Percentiles rank a stretch among this genome's conserved stretches.
phyloP scores from a whole-genome alignment of 768 basidiomycete genomes.

The Kwoniella shandongensis region DNA sequence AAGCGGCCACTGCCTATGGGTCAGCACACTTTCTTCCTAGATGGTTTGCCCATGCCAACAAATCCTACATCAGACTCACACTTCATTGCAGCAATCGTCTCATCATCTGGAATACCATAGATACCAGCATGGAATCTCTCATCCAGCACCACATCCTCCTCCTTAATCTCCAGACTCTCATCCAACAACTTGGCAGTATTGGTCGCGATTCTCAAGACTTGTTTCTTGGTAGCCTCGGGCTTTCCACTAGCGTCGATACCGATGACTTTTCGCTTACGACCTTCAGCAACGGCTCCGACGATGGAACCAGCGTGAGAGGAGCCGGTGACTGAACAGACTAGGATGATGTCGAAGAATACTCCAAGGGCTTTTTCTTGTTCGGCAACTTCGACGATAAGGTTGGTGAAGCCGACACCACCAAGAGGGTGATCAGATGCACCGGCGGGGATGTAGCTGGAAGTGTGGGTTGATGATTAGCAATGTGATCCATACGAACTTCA shows the following conservation, averaged over 20 bases:
- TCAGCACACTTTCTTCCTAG: neutral
- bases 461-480: neutral
- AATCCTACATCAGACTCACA: slow-evolving; percentile 6
- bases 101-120: slow-evolving; percentile 36
- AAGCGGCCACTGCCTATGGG: slow-evolving; percentile 17
- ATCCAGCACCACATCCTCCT: slow-evolving; percentile 32
- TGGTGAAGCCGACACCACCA: slow-evolving; percentile 33
- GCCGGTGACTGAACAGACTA: slow-evolving; percentile 40
- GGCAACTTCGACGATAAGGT: slow-evolving; percentile 35
- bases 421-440: slow-evolving; percentile 40
- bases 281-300: slow-evolving; percentile 33
- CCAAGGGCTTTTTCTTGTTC: slow-evolving; percentile 32
- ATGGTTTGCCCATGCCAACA: neutral
- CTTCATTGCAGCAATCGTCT: slow-evolving; percentile 35
- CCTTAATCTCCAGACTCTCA: slow-evolving; percentile 23
- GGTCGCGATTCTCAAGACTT: slow-evolving; percentile 31
- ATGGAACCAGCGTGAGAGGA: slow-evolving; percentile 38
- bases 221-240: slow-evolving; percentile 28
- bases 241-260: slow-evolving; percentile 41
- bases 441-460: slow-evolving; percentile 37
- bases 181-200: slow-evolving; percentile 30
- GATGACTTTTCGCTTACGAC: slow-evolving; percentile 35
- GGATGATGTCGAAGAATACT: slow-evolving; percentile 37
- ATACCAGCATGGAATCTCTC: slow-evolving; percentile 38
- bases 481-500: too few relatives aligned